A percentile compares a stretch with the other conserved stretches of the same genome.
Conservation (phyloP, 2,329 filamentous ascomycete genomes). For the Apiospora arundinis region DNA sequence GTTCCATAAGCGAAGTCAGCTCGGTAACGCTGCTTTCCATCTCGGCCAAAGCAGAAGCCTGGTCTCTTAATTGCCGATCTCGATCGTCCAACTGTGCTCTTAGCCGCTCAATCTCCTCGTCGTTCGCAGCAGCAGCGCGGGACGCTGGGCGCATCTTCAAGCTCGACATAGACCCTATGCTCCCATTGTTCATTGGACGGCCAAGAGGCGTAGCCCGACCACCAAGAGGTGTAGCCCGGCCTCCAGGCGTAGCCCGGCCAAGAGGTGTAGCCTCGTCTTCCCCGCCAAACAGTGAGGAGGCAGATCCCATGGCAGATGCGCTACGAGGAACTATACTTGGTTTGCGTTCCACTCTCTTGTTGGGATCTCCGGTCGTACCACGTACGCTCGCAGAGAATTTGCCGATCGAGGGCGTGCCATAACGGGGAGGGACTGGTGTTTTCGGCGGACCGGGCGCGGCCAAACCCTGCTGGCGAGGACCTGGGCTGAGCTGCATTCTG, state of each 20-base stretch:
- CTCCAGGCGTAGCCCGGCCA: constrained; percentile 53
- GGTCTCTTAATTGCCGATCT: constrained; percentile 87
- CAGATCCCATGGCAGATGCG: constrained; percentile 62
- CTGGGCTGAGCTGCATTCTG: constrained; percentile 68
- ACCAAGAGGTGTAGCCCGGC: constrained; percentile 52
- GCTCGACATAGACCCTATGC: constrained; percentile 60
- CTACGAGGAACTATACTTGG: constrained; percentile 63
- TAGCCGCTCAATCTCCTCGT: constrained; percentile 77
- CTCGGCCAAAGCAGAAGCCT: constrained; percentile 80
- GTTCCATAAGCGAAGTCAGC: constrained; percentile 70
- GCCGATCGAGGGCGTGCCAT: constrained; percentile 66
- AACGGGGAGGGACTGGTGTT: constrained; percentile 55
- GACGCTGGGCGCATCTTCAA: constrained; percentile 62
- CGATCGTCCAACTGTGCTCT: constrained; percentile 79
- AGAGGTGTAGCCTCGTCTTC: constrained; percentile 66
- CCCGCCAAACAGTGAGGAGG: constrained; percentile 45
- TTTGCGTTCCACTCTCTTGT: constrained; percentile 60
- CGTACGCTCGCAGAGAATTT: constrained; percentile 70
- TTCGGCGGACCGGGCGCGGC: constrained; percentile 56
- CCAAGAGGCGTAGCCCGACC: constrained; percentile 40
- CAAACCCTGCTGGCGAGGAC: constrained; percentile 62
- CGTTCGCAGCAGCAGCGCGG: constrained; percentile 56
- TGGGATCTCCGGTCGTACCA: constrained; percentile 66
- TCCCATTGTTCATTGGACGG: constrained; percentile 57
- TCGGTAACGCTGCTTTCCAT: constrained; percentile 70